These are phyloP conservation scores for Heliophila coronopifolia DNA, from an alignment of 441 rosid genomes.

Conservation along the genomic window DNA sequence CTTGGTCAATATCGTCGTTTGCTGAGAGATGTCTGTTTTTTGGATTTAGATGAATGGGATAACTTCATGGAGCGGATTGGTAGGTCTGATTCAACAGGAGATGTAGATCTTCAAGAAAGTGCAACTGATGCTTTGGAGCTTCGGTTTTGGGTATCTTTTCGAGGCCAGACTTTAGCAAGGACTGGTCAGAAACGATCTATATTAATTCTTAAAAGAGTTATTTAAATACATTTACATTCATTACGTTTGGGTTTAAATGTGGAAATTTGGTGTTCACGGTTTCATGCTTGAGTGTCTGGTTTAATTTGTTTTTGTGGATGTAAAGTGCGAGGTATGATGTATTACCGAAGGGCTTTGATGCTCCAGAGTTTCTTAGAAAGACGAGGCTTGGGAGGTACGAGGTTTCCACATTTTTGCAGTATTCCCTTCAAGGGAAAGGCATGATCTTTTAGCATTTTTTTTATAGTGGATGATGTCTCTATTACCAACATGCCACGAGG, in stretches of 20 bases:
- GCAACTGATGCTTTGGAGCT: constrained; percentile 82
- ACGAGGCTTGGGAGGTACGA: constrained; percentile 69
- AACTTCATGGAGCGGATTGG: constrained; percentile 92
- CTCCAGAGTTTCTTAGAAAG: constrained; percentile 83
- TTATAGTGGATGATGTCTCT: constrained; percentile 50
- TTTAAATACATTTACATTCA: constrained; percentile 4
- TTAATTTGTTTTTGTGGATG: constrained; percentile 20
- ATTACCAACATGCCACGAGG: constrained; percentile 49
- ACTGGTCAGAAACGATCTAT: constrained; percentile 54
- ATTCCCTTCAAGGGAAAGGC: background rate
- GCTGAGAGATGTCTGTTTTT: constrained; percentile 9
- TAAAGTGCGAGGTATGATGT: constrained; percentile 99
- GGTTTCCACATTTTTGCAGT: constrained; percentile 4
- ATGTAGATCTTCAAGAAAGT: constrained; percentile 65
- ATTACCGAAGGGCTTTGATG: constrained; percentile 95
- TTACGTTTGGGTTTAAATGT: constrained; percentile 8
- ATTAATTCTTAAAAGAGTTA: constrained; percentile 4
- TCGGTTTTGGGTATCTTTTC: constrained; percentile 95
- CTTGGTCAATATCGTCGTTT: background rate
- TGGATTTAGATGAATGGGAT: constrained; percentile 84
- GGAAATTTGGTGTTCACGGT: background rate
- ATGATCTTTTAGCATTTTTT: constrained; percentile 18
- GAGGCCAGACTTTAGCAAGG: constrained; percentile 94
- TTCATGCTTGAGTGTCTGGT: constrained; percentile 14
- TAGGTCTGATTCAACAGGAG: constrained; percentile 56